Evolutionary conservation across 176 grass and related monocot genomes (phyloP).

Genomic region (Poa pratensis): DNA sequence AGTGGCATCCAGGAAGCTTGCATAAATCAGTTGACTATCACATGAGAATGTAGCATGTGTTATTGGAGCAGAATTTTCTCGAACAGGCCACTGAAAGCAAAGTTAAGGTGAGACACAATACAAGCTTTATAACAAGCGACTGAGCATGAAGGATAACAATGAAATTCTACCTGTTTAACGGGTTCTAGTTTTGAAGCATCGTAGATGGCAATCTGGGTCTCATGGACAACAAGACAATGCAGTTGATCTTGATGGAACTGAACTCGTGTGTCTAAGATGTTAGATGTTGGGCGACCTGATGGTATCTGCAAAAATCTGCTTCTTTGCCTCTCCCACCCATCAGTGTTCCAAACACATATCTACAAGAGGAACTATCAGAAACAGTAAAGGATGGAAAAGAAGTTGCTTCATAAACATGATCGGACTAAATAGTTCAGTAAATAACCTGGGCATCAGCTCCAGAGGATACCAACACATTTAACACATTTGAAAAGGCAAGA

Average conservation of each 20-base stretch:
- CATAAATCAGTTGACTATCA: constrained; percentile 97
- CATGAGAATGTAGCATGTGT: constrained; percentile 97
- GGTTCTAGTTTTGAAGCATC: constrained; percentile 91
- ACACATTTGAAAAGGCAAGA: constrained; percentile 91
- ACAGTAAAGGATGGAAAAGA: constrained; percentile 32
- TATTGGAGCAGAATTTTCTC: constrained; percentile 88
- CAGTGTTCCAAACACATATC: constrained; percentile 94
- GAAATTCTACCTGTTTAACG: constrained; percentile 63
- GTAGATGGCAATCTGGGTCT: constrained; percentile 93
- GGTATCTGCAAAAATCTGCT: constrained; percentile 81
- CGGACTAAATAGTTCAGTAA: constrained; percentile 35
- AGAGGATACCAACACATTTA: constrained; percentile 91
- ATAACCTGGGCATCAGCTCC: constrained; percentile 97
- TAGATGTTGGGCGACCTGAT: constrained; percentile 64
- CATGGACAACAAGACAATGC: constrained; percentile 96
- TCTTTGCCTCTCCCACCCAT: constrained; percentile 95
- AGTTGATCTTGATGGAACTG: constrained; percentile 98
- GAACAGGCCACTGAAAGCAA: constrained; percentile 73
- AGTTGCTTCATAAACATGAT: constrained; percentile 7
- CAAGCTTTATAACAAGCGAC: background rate
- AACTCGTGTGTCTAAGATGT: constrained; percentile 85
- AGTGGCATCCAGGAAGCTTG: constrained; percentile 86
- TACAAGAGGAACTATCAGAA: constrained; percentile 44
- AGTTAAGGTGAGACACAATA: constrained; percentile 41
- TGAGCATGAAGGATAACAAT: constrained; percentile 1